These are phyloP conservation scores for Penicillium sp. DNA, from an alignment of 2,329 filamentous ascomycete species.

Conservation along the genomic window DNA sequence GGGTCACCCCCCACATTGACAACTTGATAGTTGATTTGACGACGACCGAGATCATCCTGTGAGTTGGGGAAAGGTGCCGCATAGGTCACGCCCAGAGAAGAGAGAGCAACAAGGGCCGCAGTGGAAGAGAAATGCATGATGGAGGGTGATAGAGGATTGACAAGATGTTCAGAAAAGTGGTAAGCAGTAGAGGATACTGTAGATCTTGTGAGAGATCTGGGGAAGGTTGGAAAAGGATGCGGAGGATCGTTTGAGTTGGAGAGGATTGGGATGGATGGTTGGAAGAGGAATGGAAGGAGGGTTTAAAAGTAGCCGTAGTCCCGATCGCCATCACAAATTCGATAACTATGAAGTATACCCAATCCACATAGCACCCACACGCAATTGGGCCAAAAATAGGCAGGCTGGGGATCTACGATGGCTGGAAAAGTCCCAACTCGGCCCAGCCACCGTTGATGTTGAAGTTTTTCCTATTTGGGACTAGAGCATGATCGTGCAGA, in stretches of 20 bases:
- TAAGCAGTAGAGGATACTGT: background rate
- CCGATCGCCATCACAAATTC: slow-evolving; percentile 6
- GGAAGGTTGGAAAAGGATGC: background rate
- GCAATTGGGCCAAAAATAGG: slow-evolving; percentile 21
- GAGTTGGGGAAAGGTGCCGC: slow-evolving; percentile 29
- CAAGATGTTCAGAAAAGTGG: slow-evolving; percentile 5
- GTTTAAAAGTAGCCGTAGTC: slow-evolving; percentile 12
- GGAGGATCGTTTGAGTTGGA: background rate
- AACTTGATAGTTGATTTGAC: slow-evolving; percentile 28
- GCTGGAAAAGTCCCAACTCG: slow-evolving; percentile 15
- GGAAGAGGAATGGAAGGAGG: background rate
- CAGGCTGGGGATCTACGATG: slow-evolving; percentile 26
- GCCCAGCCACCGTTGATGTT: slow-evolving; percentile 9
- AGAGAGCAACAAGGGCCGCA: slow-evolving; percentile 27
- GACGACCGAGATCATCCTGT: slow-evolving; percentile 25
- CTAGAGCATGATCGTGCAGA: background rate
- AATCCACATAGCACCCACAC: slow-evolving; percentile 6
- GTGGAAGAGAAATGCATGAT: slow-evolving; percentile 32
- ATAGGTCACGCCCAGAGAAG: slow-evolving; percentile 26
- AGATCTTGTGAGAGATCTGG: background rate
- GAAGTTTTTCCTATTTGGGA: background rate
- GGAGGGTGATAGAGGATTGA: background rate
- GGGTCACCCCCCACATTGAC: slow-evolving; percentile 34
- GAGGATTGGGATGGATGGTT: background rate
- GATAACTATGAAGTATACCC: slow-evolving; percentile 12